Base-by-base conservation (phyloP, 176 grass and related monocot species). In the Cenchrus americanus region DNA sequence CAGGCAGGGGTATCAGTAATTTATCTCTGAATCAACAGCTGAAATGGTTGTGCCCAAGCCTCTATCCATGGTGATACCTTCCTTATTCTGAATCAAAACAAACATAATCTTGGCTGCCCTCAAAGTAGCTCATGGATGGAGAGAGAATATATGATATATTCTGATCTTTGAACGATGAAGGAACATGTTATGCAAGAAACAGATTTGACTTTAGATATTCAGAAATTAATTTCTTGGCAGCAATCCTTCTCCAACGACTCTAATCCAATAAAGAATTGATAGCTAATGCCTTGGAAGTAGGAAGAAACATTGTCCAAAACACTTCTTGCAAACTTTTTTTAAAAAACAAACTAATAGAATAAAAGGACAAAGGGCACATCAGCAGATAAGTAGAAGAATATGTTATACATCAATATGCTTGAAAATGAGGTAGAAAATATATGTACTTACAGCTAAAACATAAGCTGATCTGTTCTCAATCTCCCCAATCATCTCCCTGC, bases 381-480 rank as follows among this genome's bases (percentile, higher is more conserved):
- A 67, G 60, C 68, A 69, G 5, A 66, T 24, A 48, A 57, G 21
- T 41, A 86, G 75, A 79, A 50, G 17, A 54, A 55, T 13, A 66
- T 24, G 70, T n/a, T 17, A 18, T 59, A n/a, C 23, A 42, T 24
- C 50, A 18, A 47, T 51, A 23, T 84, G 77, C 52, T 71, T 62
- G 8, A 24, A 21, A 40, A 37, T 26, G n/a, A 32, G 10, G 61
- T 54, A 66, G 24, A 72, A 18, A 66, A 80, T 82, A 42, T 78
- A 59, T 69, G 82, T 60, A 91, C 83, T 99, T 92, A 99, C 97
- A 59, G 97, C 93, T 85, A 96, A 85, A 75, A 99, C 88, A 82
- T 99, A 94, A 54, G 93, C 80, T 51, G 97, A 99, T 94, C 71
- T 89, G 78, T 99, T 99, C 86, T 96, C 97, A 24, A 99, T 99